Conservation (phyloP, 2,329 filamentous ascomycete species). For the Sclerotinia minor region DNA sequence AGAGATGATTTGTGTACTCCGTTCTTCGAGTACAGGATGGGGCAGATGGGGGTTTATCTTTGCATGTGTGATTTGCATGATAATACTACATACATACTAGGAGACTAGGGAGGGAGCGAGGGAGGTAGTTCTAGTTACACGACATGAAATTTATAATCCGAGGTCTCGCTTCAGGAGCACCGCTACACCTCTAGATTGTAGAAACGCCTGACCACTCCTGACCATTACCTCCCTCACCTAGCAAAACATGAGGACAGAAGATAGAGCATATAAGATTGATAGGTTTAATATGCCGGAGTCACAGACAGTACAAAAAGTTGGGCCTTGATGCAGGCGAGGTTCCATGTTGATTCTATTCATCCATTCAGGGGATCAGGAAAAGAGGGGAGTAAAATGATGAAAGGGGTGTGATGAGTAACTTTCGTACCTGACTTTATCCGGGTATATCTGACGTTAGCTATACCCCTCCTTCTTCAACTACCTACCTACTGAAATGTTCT, state of each 20-base stretch:
- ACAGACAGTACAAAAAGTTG: neutral
- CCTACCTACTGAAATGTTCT: neutral
- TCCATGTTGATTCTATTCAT: constrained; percentile 15
- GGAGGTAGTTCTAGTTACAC: constrained; percentile 14
- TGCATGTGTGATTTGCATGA: constrained; percentile 19
- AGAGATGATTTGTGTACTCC: constrained; percentile 18
- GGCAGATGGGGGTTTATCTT: constrained; percentile 12
- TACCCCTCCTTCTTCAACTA: neutral
- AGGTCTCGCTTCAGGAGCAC: constrained; percentile 22
- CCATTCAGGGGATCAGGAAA: constrained; percentile 11
- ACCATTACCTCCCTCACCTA: neutral
- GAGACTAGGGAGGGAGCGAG: too few relatives aligned
- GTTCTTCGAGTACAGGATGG: neutral
- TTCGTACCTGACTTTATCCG: constrained; percentile 9
- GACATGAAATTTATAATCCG: constrained; percentile 3
- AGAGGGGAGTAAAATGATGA: neutral
- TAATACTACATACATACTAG: neutral
- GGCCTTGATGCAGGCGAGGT: constrained; percentile 15
- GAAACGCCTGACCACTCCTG: constrained; percentile 1
- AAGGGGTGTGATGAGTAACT: constrained; percentile 12
- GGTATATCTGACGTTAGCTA: constrained; percentile 9
- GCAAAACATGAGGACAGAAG: neutral
- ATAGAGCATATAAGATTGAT: constrained; percentile 1
- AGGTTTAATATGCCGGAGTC: constrained; percentile 15
- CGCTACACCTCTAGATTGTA: constrained; percentile 1